phyloP scores from a whole-genome alignment of 805 yeast species.

The Starmerella floris region DNA sequence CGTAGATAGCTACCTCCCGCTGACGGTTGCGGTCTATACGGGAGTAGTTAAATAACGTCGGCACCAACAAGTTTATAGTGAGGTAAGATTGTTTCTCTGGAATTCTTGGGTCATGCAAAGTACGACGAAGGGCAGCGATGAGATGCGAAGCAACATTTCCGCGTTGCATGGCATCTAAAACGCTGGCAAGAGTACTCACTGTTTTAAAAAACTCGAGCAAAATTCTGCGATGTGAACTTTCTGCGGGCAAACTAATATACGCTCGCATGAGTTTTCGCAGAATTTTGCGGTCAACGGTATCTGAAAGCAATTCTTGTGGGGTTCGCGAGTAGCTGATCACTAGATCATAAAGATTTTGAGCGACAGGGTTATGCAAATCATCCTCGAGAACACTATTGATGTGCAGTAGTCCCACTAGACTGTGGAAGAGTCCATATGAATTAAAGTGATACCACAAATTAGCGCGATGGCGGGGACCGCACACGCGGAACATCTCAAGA shows the following conservation, averaged over 20 bases:
- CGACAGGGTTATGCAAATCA: constrained; percentile 5
- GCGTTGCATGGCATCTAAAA: constrained; percentile 23
- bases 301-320: constrained; percentile 33
- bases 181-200: constrained; percentile 23
- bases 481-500: constrained; percentile 15
- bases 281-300: constrained; percentile 21
- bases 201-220: constrained; percentile 35
- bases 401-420: constrained; percentile 14
- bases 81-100: constrained; percentile 25
- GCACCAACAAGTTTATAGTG: constrained; percentile 35
- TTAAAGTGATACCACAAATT: constrained; percentile 21
- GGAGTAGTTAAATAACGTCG: constrained; percentile 40
- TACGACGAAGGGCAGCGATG: constrained; percentile 25
- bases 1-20: constrained; percentile 35
- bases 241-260: constrained; percentile 16
- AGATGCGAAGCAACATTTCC: constrained; percentile 35
- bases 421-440: constrained; percentile 11
- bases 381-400: constrained; percentile 1
- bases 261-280: constrained; percentile 29
- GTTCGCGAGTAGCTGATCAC: constrained; percentile 29
- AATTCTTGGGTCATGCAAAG: constrained; percentile 11
- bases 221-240: constrained; percentile 28
- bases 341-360: constrained; percentile 14
- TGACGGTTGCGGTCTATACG: constrained; percentile 36
- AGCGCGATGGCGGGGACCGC: constrained; percentile 19